Evolutionary conservation across 148 eudicot genomes (phyloP), one percentile per base, ranked within the genome.

Genomic region (Nepenthes gracilis): DNA sequence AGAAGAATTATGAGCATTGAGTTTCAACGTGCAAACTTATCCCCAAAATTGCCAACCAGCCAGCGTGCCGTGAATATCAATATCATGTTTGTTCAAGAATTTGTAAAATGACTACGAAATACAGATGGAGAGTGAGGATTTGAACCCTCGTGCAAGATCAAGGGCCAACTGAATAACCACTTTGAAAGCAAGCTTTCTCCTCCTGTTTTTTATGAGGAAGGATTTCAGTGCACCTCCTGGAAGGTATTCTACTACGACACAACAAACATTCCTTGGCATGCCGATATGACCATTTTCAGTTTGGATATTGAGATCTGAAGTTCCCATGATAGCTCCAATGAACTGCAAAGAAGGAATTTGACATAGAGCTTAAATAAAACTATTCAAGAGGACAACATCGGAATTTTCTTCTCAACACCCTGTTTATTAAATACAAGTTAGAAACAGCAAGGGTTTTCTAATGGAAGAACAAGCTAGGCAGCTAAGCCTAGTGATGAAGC

Each of bases 181-280:
- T 78, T 84, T 86, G 74, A 89, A 86, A 58, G 97, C 80, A 34
- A 89, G 81, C 82, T 89, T 89, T 69, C 67, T 86, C 58, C 94
- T 81, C 48, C 84, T 72, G 77, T 80, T 89, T 70, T 84, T 86
- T 52, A 86, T 89, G 59, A 89, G 97, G 67, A 72, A 89, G 58
- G 74, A 75, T 69, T 89, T 89, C 60, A 89, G 71, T 13, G 94
- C 80, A 58, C 97, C 97, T n/a, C 97, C 97, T 14, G 97, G 86
- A 69, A 89, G 90, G 69, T 89, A 89, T 76, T 89, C 97, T 37
- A 89, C 94, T 36, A 86, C 83, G 38, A 89, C 97, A 66, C 97
- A 86, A 68, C 94, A 84, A 59, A 86, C 77, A 68, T 80, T 84
- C 50, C 78, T 78, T 7, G 94, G 90, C 94, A 86, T 77, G 60